Conservation (phyloP, 2,329 filamentous ascomycete species). For the Sclerotinia spermophila region DNA sequence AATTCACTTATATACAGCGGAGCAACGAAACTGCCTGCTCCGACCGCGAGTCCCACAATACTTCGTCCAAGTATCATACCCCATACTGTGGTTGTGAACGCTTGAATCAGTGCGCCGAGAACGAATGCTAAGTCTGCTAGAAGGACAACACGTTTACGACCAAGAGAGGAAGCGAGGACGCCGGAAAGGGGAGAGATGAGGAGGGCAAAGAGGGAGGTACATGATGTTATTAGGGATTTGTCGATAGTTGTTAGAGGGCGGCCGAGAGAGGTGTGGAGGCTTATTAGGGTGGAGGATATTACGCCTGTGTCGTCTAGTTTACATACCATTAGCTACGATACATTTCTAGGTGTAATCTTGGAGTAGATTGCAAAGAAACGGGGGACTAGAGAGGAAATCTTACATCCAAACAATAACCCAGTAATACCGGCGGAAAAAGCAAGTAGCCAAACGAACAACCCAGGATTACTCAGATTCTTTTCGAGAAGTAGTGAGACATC, state of each 20-base stretch:
- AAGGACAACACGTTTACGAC: constrained; percentile 60
- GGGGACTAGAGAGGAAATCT: background rate
- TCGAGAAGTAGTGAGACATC: constrained; percentile 32
- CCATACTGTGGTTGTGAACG: constrained; percentile 52
- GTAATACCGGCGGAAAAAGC: constrained; percentile 64
- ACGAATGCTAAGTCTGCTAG: constrained; percentile 65
- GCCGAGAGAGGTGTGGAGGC: constrained; percentile 55
- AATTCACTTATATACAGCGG: constrained; percentile 88
- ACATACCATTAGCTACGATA: background rate
- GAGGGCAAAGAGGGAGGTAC: constrained; percentile 63
- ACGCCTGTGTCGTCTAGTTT: constrained; percentile 45
- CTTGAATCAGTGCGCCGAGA: constrained; percentile 63
- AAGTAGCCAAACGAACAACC: constrained; percentile 57
- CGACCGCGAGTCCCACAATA: constrained; percentile 69
- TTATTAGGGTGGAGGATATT: constrained; percentile 65
- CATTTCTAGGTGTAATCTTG: background rate
- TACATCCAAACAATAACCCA: constrained; percentile 65
- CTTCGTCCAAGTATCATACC: constrained; percentile 65
- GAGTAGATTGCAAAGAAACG: background rate
- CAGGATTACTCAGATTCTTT: constrained; percentile 34
- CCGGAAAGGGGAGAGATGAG: constrained; percentile 61
- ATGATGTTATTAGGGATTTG: constrained; percentile 69
- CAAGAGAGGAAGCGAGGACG: constrained; percentile 57
- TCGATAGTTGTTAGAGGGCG: constrained; percentile 58
- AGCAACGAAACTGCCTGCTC: constrained; percentile 75